phyloP scores from a whole-genome alignment of 768 basidiomycete genomes.

The Russula foetens region DNA sequence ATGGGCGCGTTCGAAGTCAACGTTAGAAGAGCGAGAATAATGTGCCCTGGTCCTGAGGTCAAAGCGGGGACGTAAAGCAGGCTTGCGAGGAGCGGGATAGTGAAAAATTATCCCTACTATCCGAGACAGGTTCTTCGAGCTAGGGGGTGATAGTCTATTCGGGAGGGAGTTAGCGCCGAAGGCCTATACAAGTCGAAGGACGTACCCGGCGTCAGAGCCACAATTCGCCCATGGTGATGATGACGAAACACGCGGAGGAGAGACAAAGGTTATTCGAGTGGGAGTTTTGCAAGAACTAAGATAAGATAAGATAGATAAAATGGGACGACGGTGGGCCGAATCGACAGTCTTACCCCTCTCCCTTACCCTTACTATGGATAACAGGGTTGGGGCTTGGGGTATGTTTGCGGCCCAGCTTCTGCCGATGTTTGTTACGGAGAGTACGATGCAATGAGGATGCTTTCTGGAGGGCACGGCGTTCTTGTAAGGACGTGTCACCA shows the following conservation, averaged over 20 bases:
- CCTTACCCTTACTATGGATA: no score
- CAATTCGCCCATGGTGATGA: not conserved
- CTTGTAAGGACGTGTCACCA: not conserved
- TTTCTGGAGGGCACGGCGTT: not conserved
- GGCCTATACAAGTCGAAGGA: not conserved
- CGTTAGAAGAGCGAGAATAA: not conserved
- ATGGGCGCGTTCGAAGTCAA: not conserved
- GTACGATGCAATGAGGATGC: not conserved
- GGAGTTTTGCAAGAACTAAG: not conserved
- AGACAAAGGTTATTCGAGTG: conserved; percentile 5
- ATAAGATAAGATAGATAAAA: not conserved
- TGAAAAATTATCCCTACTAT: not conserved
- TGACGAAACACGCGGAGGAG: not conserved
- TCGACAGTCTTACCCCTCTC: not conserved
- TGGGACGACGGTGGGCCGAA: not conserved
- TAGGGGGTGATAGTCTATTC: not conserved
- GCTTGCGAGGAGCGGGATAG: not conserved
- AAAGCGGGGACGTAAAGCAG: not conserved
- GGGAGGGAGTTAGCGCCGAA: conserved; percentile 1
- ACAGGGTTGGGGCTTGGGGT: not conserved
- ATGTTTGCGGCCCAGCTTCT: not conserved
- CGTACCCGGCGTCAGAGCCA: not conserved
- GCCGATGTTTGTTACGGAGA: not conserved
- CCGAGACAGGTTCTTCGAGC: conserved; percentile 10
- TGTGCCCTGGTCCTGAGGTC: not conserved